Evolutionary conservation across 2,329 filamentous ascomycete genomes (phyloP).

Genomic region (Penicillium occitanis): DNA sequence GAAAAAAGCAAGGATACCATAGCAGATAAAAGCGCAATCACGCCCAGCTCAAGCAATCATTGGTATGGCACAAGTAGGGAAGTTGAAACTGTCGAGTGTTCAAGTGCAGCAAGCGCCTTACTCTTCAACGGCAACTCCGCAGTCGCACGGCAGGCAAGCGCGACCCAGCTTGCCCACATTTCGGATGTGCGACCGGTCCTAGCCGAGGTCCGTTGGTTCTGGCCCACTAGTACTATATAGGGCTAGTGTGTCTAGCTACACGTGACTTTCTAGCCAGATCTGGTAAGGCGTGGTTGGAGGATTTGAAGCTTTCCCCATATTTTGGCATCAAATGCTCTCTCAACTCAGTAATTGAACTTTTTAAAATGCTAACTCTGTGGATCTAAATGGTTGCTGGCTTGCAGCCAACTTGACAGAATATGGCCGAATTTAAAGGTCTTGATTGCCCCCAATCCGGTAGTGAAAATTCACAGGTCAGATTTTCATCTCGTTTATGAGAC

Average conservation of each 20-base stretch:
- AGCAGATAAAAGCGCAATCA: background rate
- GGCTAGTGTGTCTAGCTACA: background rate
- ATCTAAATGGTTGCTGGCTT: background rate
- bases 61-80: background rate
- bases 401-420: background rate
- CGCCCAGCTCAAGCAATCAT: background rate
- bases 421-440: background rate
- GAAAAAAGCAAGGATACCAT: background rate
- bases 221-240: background rate
- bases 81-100: background rate
- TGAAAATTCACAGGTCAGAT: background rate
- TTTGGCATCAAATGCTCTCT: background rate
- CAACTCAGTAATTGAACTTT: background rate
- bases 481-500: background rate
- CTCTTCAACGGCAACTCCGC: constrained; percentile 6
- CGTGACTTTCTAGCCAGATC: background rate
- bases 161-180: background rate
- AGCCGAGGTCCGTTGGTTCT: constrained; percentile 2
- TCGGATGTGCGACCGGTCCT: constrained; percentile 12
- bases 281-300: background rate
- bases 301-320: background rate
- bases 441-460: background rate
- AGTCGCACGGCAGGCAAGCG: constrained; percentile 2
- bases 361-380: background rate
- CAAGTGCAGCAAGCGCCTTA: background rate